A percentile compares a stretch with the other conserved stretches of the same genome.
Evolutionary conservation across 768 basidiomycete genomes (phyloP).

Genomic region (Mycena maculata): DNA sequence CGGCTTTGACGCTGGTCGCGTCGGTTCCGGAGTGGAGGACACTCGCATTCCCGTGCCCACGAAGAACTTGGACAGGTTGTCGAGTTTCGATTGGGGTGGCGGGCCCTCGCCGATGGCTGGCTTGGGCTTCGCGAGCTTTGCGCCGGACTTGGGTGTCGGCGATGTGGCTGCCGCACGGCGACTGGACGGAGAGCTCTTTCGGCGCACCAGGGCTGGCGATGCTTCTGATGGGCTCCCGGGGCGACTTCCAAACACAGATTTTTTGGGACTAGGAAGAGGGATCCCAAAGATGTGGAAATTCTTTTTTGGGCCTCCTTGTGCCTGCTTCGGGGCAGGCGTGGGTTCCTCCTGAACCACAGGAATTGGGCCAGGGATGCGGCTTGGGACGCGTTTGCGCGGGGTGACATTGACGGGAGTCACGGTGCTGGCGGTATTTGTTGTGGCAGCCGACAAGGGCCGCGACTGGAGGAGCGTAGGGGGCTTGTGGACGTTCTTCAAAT

Average conservation of each 20-base stretch:
- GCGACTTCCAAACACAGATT: slow-evolving; percentile 25
- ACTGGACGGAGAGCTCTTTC: slow-evolving; percentile 11
- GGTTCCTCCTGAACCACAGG: slow-evolving; percentile 25
- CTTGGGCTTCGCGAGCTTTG: slow-evolving; percentile 17
- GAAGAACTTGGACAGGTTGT: slow-evolving; percentile 32
- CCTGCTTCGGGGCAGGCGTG: background rate
- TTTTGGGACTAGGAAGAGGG: slow-evolving; percentile 31
- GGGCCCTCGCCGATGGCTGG: slow-evolving; percentile 21
- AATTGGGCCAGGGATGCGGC: slow-evolving; percentile 32
- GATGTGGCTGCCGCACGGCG: slow-evolving; percentile 16
- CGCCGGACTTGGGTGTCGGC: slow-evolving; percentile 3
- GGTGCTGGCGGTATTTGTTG: slow-evolving; percentile 27
- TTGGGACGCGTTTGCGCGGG: slow-evolving; percentile 29
- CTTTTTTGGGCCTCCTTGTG: slow-evolving; percentile 19
- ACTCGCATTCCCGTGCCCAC: slow-evolving; percentile 33
- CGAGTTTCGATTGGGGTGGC: slow-evolving; percentile 14
- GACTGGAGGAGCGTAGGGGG: slow-evolving; percentile 19
- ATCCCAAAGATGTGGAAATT: slow-evolving; percentile 32
- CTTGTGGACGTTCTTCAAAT: background rate
- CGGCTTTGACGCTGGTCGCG: background rate
- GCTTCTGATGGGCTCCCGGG: slow-evolving; percentile 21
- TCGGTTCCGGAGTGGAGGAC: slow-evolving; percentile 21
- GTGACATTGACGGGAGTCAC: slow-evolving; percentile 28
- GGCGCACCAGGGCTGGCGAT: slow-evolving; percentile 1
- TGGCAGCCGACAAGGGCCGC: slow-evolving; percentile 28